phyloP scores from a whole-genome alignment of 2,329 filamentous ascomycete species.

The Monilinia polystroma region DNA sequence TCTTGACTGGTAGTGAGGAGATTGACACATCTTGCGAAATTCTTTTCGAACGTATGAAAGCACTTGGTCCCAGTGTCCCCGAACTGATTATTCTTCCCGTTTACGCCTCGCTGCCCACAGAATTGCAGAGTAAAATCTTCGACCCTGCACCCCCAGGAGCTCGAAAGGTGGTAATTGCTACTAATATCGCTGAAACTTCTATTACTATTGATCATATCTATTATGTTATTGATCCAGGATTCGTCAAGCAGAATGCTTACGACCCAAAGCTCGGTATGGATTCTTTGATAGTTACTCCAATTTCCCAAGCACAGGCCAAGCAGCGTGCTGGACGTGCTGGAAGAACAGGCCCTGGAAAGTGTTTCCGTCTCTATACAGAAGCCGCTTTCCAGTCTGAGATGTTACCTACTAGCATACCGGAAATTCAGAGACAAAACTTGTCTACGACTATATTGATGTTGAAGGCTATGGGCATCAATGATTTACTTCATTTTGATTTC shows the following conservation, averaged over 20 bases:
- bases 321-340: constrained; percentile 91
- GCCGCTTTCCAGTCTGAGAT: constrained; percentile 95
- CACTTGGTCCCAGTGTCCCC: constrained; percentile 83
- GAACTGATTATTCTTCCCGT: constrained; percentile 92
- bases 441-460: constrained; percentile 94
- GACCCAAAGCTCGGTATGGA: constrained; percentile 98
- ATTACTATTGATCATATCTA: constrained; percentile 98
- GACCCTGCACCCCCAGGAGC: constrained; percentile 84
- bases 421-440: constrained; percentile 93
- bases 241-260: constrained; percentile 96
- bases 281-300: constrained; percentile 89
- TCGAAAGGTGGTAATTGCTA: constrained; percentile 94
- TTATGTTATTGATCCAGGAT: constrained; percentile 95
- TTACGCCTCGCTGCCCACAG: constrained; percentile 89
- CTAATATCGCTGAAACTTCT: constrained; percentile 96
- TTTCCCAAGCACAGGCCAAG: constrained; percentile 94
- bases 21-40: constrained; percentile 96
- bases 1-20: constrained; percentile 95
- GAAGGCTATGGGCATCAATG: constrained; percentile 99
- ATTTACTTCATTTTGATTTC: constrained; percentile 95
- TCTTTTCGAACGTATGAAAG: constrained; percentile 93
- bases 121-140: constrained; percentile 93
- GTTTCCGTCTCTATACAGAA: constrained; percentile 93
- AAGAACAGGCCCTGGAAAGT: constrained; percentile 92
- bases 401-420: constrained; percentile 91